phyloP scores from a whole-genome alignment of 495 filamentous ascomycete genomes.

The Penicillium cataractarum region DNA sequence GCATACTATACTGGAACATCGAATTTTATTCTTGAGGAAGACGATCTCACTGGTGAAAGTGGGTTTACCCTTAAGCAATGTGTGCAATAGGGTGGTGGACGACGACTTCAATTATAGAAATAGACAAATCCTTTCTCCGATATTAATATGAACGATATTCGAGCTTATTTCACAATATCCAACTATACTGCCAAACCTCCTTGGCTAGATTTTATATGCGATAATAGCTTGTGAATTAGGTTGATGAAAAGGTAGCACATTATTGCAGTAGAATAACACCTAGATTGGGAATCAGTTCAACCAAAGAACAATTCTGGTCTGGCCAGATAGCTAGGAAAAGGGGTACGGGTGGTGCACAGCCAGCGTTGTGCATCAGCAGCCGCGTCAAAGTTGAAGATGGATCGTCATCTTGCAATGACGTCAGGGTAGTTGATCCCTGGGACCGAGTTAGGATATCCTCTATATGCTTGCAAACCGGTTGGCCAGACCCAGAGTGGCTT shows the following conservation, averaged over 20 bases:
- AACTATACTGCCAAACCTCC: too few relatives aligned
- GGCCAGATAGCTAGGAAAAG: not conserved
- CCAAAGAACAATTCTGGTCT: not conserved
- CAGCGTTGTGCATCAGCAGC: not conserved
- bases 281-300: too few relatives aligned
- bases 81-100: not conserved
- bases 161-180: too few relatives aligned
- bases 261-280: not conserved
- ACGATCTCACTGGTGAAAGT: conserved; percentile 12
- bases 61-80: conserved; percentile 21
- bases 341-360: not conserved
- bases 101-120: not conserved
- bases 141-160: not conserved
- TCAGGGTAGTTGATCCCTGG: not conserved
- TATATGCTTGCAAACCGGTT: conserved; percentile 7
- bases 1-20: conserved; percentile 23
- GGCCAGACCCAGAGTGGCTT: not conserved
- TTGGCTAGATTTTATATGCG: too few relatives aligned
- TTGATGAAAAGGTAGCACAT: not conserved
- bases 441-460: not conserved
- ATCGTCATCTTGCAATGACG: not conserved
- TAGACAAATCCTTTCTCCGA: not conserved
- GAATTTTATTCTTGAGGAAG: conserved; percentile 21
- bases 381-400: not conserved
- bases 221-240: not conserved